Base-by-base conservation (phyloP, 768 basidiomycete genomes). In the Strobilomyces dryophilus region DNA sequence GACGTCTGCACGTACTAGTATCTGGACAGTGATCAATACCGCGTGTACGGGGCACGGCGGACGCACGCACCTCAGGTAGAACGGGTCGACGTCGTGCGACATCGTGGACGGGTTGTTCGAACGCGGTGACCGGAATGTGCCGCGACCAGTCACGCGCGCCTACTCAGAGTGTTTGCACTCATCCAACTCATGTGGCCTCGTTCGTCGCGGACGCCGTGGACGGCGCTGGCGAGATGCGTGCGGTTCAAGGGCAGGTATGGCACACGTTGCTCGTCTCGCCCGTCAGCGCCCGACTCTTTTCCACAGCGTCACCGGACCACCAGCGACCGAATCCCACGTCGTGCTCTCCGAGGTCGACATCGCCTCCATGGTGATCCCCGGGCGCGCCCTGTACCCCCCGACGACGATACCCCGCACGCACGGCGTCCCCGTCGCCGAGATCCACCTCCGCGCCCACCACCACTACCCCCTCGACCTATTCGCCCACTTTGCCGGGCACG, bases 401-500 rank as follows among this genome's bases (percentile, higher is more conserved):
- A 75, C 69, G 61, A 73, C 76, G 41, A 84, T 87, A 56, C 78
- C 82, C 1, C 76, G 75, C 5, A 82, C 83, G 10, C 81, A 91
- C 72, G 70, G 73, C 53, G 77, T 91, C 50, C 92, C 94, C 48
- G 89, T 84, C 60, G 93, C 92, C 3, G 76, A 78, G 45, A 76
- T 98, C 54, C 91, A 93, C 62, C 81, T 98, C 68, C 87, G 90
- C 45, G 83, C 92, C 2, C 82, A 95, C 73, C 76, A 83, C 62
- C 73, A 78, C 14, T 66, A 72, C 35, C 78, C 81, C 8, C 82
- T 98, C 46, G 80, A 84, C 61, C 79, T 93, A 55, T 95, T 89
- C 71, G 79, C 85, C 6, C 86, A 90, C 66, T 95, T 98, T 60
- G 85, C 86, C 0, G 68, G 81, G 0, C 93, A 95, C 60, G 84